Base-by-base conservation (phyloP, 169 alveolate species). In the Cryptosporidium sp. region DNA sequence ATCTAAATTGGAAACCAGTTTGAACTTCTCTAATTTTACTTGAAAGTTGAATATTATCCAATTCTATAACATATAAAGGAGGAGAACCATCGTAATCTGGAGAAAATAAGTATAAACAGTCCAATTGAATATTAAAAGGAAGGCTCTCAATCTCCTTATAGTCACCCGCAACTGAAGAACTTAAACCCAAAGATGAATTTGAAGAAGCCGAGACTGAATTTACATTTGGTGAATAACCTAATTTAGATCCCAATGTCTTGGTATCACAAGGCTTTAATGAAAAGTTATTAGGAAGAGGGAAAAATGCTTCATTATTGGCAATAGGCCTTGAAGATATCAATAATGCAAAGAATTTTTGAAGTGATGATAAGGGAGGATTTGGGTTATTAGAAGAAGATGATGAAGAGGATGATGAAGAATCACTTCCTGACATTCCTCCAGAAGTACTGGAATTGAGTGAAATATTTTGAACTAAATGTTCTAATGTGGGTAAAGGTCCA, bases 241-340 rank as follows among this genome's bases (percentile, higher is more conserved):
- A n/a, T 5, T 26, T 61, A 12, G 89, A 62, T 23, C 68, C 23
- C 26, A 23, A 23, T 33, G 67, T 52, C 26, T 5, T 9, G 2
- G 26, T 16, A 31, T 73, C 71, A 3, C 23, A 12, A 16, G 89
- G 65, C n/a, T 48, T 60, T 29, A 80, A n/a, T n/a, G 75, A 62
- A 7, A 80, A 29, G 35, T 80, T 80, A 56, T 80, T 80, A 9
- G 89, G 89, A 1, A 80, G 37, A 42, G 89, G 89, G 48, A 80
- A 80, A 33, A 80, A 80, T 26, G 89, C 89, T n/a, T 80, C 89
- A 18, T 80, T 80, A 51, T 80, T 80, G 10, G 89, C 89, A 2
- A 80, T 80, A 1, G 89, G 89, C 26, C 89, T 80, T 23, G 89
- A 80, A 3, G 89, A 80, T n/a, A 80, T 80, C 21, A 80, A 26